Base-by-base conservation (phyloP, 2,329 filamentous ascomycete species). In the Fusarium protoensiforme region DNA sequence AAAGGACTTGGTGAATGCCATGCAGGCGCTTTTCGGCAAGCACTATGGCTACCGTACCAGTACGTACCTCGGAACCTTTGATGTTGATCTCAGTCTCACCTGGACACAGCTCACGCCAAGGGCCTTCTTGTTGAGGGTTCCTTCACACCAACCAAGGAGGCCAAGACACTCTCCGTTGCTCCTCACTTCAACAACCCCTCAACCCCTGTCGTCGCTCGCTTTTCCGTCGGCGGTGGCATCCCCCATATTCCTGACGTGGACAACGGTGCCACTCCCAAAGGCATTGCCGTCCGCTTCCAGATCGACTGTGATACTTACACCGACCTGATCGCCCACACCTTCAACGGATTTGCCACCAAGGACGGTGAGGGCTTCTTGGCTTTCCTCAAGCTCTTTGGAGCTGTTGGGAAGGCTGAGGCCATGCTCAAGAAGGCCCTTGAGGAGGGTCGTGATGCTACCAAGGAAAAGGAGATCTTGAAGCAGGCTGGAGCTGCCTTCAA, bases 1-100 rank as follows among this genome's bases (percentile, higher is more conserved):
- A 1, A 27, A 70, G 10, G 20, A 71, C 9, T 57, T 71, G 51
- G 67, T 71, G 16, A 58, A 70, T 59, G 61, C 56, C 10, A 71
- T 71, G 67, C 68, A 71, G n/a, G 35, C 39, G 5, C 54, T 72
- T 4, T 72, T 72, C 8, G 69, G 69, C 10, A 72, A 72, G 27
- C 69, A 72, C 9, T 36, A 36, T 4, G 69, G 69, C 2, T 72
- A 69, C 6, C 65, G 69, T 14, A 72, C 69, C 18, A 72, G 69
- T 72, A 8, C 14, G 69, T 39, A 1, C 27, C 0, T 2, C 7
- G 7, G 4, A 4, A 0, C 2, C 2, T 1, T 18, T 0, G 1
- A 1, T 10, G 7, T 8, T 4, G 8, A 4, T 53, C 5, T 3
- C 3, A 3, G 4, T 22, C 63, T 68, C 1, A 71, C 10, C 13